Base-by-base conservation (phyloP, 1,284 basidiomycete genomes). In the Leccinum fuscescens region DNA sequence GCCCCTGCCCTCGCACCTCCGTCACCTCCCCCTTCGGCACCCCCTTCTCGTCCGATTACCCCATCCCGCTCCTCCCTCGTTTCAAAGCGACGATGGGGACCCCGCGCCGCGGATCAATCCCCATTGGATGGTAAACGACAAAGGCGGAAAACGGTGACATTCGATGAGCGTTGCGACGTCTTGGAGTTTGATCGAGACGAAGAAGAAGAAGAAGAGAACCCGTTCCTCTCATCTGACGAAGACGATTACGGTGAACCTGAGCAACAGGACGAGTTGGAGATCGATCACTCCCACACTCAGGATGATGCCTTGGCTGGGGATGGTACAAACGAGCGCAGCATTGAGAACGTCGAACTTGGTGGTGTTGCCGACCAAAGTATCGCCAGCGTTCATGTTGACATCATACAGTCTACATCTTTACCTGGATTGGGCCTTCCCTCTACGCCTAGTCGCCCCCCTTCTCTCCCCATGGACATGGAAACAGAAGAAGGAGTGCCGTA, bases 121-220 rank as follows among this genome's bases (percentile, higher is more conserved):
- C 76, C 76, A 39, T 70, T 68, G 29, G 73, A 79, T 62, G 69
- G 73, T 58, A 83, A 73, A 69, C 81, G 81, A 59, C 83, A 81
- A 68, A 81, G 81, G 42, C 77, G 86, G 64, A 91, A 94, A 75
- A 95, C 89, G 0, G 95, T 97, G 53, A 93, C 89, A 0, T 97
- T 94, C 66, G 85, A 93, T 73, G 86, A 91, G 66, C 82, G 86
- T 7, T 93, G 92, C 65, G 93, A 96, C 66, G 93, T 97, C 27
- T 79, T 96, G 60, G 94, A 96, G 73, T 94, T 93, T 71, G 88
- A 92, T 61, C 76, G 80, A 15, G 85, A 88, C 49, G 84, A 85
- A 17, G 86, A 84, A 49, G 79, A 84, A 49, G 79, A 81, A 8
- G 82, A 85, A 12, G 69, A 73, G 17, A 78, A 81, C 31, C 81